Evolutionary conservation across 164 flowering plant genomes (phyloP).

Genomic region (Pachysandra terminalis): DNA sequence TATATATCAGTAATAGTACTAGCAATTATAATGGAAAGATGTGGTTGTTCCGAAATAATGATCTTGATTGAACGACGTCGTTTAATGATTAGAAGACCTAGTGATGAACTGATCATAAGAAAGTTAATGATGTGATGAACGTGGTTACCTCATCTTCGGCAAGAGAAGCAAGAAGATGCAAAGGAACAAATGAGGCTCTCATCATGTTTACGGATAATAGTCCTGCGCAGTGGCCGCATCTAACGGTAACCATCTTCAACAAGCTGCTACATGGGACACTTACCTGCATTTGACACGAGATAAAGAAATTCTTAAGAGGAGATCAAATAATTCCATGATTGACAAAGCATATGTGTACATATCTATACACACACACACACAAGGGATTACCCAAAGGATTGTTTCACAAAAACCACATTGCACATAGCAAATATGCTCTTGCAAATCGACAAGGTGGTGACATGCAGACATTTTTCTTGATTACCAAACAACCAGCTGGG

Average conservation of each 20-base stretch:
- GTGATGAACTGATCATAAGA: too few relatives aligned
- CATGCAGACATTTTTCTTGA: conserved; percentile 46
- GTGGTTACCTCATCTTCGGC: conserved; percentile 25
- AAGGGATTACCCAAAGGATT: conserved; percentile 54
- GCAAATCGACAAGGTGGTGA: conserved; percentile 52
- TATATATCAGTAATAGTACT: too few relatives aligned
- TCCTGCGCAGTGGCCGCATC: conserved; percentile 82
- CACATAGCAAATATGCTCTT: conserved; percentile 83
- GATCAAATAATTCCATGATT: neutral
- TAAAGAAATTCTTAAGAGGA: neutral
- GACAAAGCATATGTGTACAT: neutral
- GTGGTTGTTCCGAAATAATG: neutral
- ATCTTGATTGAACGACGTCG: neutral
- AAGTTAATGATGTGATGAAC: too few relatives aligned
- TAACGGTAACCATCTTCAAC: conserved; percentile 69
- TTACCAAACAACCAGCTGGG: neutral
- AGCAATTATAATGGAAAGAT: neutral
- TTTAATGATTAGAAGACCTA: too few relatives aligned
- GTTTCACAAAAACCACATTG: conserved; percentile 85
- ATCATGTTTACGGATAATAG: conserved; percentile 81
- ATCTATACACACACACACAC: conserved; percentile 1
- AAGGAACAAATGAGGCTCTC: conserved; percentile 68
- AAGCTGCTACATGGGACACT: conserved; percentile 75
- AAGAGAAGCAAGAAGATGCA: conserved; percentile 59
- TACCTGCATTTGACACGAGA: conserved; percentile 45